phyloP scores from a whole-genome alignment of 2,329 filamentous ascomycete species.

The Ophiostoma quercus region DNA sequence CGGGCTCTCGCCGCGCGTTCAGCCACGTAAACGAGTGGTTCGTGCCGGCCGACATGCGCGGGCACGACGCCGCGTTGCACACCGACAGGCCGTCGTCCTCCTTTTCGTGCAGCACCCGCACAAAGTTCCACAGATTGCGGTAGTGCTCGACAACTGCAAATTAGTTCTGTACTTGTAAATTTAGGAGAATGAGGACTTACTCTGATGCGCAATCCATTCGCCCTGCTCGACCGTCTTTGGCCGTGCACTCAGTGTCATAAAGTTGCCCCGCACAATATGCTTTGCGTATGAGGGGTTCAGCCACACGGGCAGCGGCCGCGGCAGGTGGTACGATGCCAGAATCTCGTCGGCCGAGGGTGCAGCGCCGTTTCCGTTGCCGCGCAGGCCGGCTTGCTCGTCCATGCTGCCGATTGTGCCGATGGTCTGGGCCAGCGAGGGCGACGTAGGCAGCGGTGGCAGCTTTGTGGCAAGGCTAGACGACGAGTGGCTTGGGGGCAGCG shows the following conservation, averaged over 20 bases:
- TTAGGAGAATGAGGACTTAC: conserved; percentile 42
- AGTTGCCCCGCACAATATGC: conserved; percentile 94
- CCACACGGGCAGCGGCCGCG: conserved; percentile 65
- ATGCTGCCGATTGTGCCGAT: conserved; percentile 50
- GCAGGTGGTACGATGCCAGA: conserved; percentile 58
- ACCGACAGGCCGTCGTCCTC: conserved; percentile 72
- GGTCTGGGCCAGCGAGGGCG: conserved; percentile 59
- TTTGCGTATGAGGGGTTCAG: conserved; percentile 69
- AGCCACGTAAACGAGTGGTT: conserved; percentile 97
- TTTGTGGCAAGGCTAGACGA: conserved; percentile 39
- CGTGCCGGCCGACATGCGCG: conserved; percentile 89
- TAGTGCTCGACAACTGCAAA: conserved; percentile 81
- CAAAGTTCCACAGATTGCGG: conserved; percentile 80
- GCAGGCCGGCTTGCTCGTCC: conserved; percentile 38
- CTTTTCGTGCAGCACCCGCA: conserved; percentile 80
- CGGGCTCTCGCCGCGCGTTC: conserved; percentile 77
- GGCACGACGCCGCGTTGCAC: conserved; percentile 79
- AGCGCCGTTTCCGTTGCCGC: conserved; percentile 29
- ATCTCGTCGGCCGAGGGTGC: conserved; percentile 43
- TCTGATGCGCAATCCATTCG: conserved; percentile 94
- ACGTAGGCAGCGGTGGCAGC: conserved; percentile 57
- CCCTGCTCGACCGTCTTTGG: conserved; percentile 90
- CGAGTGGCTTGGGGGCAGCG: not conserved
- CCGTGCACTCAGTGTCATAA: conserved; percentile 88
- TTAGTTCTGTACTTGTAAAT: conserved; percentile 14